Evolutionary conservation across 441 rosid species (phyloP).

Genomic region (Capsella rubella): DNA sequence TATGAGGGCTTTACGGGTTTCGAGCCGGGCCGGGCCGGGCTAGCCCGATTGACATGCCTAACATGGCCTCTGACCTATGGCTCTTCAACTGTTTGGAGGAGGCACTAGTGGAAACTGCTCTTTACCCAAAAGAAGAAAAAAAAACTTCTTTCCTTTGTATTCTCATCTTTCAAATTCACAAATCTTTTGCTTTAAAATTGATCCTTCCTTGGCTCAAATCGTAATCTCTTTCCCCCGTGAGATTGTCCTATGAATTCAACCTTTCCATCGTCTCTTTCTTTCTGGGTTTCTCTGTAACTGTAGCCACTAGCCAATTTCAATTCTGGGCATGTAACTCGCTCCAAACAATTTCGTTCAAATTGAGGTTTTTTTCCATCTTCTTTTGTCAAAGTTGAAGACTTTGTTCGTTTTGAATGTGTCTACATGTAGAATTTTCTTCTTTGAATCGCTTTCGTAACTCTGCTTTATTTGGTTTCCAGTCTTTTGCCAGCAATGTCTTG

Average conservation of each 20-base stretch:
- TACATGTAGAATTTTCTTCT: background rate
- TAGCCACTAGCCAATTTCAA: constrained; percentile 1
- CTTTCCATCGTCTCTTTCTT: background rate
- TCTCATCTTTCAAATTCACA: background rate
- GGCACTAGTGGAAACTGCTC: background rate
- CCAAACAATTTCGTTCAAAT: constrained; percentile 2
- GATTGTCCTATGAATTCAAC: background rate
- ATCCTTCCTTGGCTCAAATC: background rate
- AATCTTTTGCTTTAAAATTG: background rate
- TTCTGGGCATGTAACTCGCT: constrained; percentile 20
- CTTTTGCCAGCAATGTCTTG: constrained; percentile 18
- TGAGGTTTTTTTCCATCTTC: constrained; percentile 3
- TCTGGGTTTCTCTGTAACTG: constrained; percentile 23
- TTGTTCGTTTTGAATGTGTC: constrained; percentile 30
- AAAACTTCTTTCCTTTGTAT: background rate
- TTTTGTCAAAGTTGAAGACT: constrained; percentile 37
- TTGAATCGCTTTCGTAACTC: constrained; percentile 28
- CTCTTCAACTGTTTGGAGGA: constrained; percentile 2
- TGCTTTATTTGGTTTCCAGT: constrained; percentile 27
- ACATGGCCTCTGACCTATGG: constrained; percentile 4
- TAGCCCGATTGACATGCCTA: too few relatives aligned
- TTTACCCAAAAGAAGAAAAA: background rate
- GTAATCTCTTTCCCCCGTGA: background rate
- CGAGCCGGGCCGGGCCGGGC: too few relatives aligned
- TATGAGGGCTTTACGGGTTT: too few relatives aligned